Conservation (phyloP, 192 early-diverging fungal genomes). For the Gorgonomyces haynaldii region DNA sequence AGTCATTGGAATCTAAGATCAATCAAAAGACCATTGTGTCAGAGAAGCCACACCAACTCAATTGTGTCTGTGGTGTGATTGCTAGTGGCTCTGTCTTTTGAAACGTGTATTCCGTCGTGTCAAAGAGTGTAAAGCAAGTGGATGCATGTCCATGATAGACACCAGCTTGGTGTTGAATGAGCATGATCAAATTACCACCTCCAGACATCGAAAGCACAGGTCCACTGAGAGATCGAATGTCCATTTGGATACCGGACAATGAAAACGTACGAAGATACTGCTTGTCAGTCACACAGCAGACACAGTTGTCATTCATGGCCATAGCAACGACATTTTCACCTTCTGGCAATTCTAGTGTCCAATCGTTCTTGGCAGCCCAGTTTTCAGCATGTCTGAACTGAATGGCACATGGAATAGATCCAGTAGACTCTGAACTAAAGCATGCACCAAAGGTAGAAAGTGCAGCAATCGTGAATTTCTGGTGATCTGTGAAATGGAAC, state of each 20-base stretch:
- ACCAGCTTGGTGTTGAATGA: conserved; percentile 38
- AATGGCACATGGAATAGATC: conserved; percentile 43
- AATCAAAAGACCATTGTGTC: conserved; percentile 44
- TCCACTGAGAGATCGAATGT: conserved; percentile 53
- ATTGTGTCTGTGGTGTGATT: conserved; percentile 41
- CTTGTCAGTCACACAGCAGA: conserved; percentile 59
- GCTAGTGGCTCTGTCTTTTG: conserved; percentile 52
- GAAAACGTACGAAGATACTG: conserved; percentile 73
- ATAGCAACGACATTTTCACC: conserved; percentile 65
- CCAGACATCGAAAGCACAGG: conserved; percentile 30
- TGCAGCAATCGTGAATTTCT: conserved; percentile 66
- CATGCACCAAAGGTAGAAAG: conserved; percentile 56
- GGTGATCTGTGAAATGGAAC: conserved; percentile 72
- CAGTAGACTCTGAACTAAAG: conserved; percentile 50
- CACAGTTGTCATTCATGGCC: conserved; percentile 54
- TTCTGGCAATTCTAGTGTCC: conserved; percentile 55
- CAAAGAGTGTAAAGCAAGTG: conserved; percentile 56
- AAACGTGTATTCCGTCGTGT: conserved; percentile 36
- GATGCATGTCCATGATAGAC: conserved; percentile 35
- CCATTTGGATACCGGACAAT: conserved; percentile 64
- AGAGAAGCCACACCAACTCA: conserved; percentile 81
- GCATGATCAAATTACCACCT: conserved; percentile 20
- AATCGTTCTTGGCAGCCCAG: conserved; percentile 62
- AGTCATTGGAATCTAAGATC: conserved; percentile 45
- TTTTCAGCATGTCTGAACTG: conserved; percentile 62